Base-by-base conservation (phyloP, 2,329 filamentous ascomycete species). In the Amauroascus verrucosus region DNA sequence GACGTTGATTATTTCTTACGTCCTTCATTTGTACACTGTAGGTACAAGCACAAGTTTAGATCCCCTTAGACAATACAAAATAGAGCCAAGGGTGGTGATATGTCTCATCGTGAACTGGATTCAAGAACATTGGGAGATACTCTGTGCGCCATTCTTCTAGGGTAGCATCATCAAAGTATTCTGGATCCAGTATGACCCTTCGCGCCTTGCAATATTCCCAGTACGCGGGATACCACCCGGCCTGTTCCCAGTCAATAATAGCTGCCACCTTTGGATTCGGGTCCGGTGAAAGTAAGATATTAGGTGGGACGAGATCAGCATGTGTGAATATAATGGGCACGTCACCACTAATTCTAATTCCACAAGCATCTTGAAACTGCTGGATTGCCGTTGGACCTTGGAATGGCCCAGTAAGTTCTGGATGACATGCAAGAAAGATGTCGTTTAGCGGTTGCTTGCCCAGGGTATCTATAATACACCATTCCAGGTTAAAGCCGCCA, bases 211-310 rank as follows among this genome's bases (percentile, higher is more conserved):
- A 67, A 46, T 63, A 68, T 43, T 67, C 65, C 65, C 62, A 67
- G 28, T 67, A 68, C 14, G 63, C 62, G 1, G 64, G 65, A 55
- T 67, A 65, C 65, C 65, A 69, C 1, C 65, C 65, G 8, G 61
- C 52, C 46, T 68, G 64, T 2, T 45, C 56, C 65, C 64, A 68
- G 49, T 67, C 64, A n/a, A 69, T 58, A 14, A 67, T 30, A 8
- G 59, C 59, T 32, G 57, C 58, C 32, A 66, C 57, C 47, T 41
- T 54, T 24, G 60, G 61, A 59, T 58, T 60, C n/a, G 54, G 24
- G n/a, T 57, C 62, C 3, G 48, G 44, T 13, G 62, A 57, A 46
- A 63, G 37, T 32, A 65, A 32, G 51, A 62, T 63, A 48, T 65
- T 64, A 6, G 57, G 55, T 6, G 54, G 40, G 18, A 54, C 7